Evolutionary conservation across 2,329 filamentous ascomycete genomes (phyloP).

Genomic region (Diaporthe sp.): DNA sequence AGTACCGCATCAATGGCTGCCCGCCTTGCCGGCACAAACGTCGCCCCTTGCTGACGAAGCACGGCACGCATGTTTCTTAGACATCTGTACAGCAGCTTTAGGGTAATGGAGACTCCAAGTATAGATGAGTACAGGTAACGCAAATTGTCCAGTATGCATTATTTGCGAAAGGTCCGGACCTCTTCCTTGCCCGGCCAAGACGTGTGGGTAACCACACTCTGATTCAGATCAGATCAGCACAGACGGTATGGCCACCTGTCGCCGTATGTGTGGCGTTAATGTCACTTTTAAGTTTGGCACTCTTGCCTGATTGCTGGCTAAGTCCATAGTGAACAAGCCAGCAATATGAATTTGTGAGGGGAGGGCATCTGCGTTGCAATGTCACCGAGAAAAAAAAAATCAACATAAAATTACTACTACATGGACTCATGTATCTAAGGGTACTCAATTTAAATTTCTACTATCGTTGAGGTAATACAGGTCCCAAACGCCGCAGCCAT

Average conservation of each 20-base stretch:
- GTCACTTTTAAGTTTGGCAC: neutral
- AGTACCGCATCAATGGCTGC: neutral
- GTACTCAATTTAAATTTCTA: neutral
- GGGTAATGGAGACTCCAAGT: neutral
- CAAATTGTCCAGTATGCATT: neutral
- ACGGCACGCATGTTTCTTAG: neutral
- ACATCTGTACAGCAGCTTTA: neutral
- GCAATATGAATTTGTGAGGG: too few species aligned
- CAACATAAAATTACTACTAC: neutral
- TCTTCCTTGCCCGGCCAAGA: neutral
- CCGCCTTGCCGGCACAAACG: neutral
- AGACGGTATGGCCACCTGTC: neutral
- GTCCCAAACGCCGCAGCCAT: slow-evolving; percentile 4
- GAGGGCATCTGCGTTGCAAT: too few species aligned
- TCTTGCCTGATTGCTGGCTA: neutral
- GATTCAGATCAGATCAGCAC: too few species aligned
- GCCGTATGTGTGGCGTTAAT: too few species aligned
- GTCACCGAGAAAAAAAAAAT: neutral
- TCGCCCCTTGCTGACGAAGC: too few species aligned
- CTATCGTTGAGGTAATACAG: neutral
- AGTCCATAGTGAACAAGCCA: neutral
- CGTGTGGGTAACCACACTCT: neutral
- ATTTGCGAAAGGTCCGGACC: neutral
- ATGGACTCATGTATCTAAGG: neutral
- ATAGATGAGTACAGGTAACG: neutral